Conservation (phyloP, 306 rosid genomes). For the Leucaena leucocephala region DNA sequence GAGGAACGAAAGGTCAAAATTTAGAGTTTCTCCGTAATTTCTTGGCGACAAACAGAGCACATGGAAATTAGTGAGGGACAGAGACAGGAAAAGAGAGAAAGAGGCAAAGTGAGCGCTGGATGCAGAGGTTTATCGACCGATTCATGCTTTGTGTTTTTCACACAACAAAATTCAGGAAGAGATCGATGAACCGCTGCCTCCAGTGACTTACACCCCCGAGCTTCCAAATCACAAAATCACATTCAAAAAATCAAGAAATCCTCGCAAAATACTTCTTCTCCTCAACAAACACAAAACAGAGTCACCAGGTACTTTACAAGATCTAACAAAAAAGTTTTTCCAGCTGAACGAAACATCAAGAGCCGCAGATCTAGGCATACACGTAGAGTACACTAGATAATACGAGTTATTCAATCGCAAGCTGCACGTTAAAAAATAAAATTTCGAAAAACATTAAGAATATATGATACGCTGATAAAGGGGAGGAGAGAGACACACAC, state of each 20-base stretch:
- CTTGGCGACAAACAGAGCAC: background rate
- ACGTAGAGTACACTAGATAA: background rate
- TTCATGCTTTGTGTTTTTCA: conserved; percentile 56
- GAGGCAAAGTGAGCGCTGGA: conserved; percentile 65
- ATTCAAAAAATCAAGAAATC: background rate
- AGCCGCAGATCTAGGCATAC: background rate
- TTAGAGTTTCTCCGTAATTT: background rate
- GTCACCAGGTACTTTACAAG: background rate
- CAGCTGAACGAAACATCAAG: background rate
- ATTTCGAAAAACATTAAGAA: background rate
- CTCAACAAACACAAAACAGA: background rate
- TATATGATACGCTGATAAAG: background rate
- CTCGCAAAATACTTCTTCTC: background rate
- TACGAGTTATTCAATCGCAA: background rate
- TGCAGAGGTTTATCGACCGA: conserved; percentile 94
- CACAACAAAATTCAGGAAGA: conserved; percentile 42
- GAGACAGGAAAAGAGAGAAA: conserved; percentile 19
- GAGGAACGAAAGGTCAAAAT: background rate
- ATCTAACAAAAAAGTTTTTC: background rate
- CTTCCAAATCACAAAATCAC: background rate
- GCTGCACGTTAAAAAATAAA: background rate
- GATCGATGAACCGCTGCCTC: conserved; percentile 24
- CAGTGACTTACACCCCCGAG: conserved; percentile 7
- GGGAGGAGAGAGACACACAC: background rate
- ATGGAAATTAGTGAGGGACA: background rate